These are phyloP conservation scores for Oryza meridionalis DNA, from an alignment of 176 grass and related monocot genomes.

Conservation along the genomic window DNA sequence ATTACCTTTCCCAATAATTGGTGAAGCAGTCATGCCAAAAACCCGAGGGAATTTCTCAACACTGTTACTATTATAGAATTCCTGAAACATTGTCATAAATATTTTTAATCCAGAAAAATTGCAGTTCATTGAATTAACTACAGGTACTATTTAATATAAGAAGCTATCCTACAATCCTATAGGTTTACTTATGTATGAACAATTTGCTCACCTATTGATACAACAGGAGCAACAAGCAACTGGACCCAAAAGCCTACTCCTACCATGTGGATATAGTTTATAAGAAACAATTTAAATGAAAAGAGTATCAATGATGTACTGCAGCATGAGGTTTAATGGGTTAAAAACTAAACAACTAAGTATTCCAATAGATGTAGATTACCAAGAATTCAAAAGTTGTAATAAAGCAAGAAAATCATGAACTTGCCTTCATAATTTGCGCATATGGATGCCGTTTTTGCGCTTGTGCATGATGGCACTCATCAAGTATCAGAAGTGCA, in stretches of 20 bases:
- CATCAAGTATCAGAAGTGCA: conserved; percentile 90
- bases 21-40: conserved; percentile 98
- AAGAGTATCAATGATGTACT: conserved; percentile 12
- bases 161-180: conserved; percentile 1
- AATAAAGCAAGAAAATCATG: conserved; percentile 11
- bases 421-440: conserved; percentile 87
- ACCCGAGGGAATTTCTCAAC: conserved; percentile 62
- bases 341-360: conserved; percentile 23
- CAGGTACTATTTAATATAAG: conserved; percentile 22
- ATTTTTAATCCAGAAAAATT: conserved; percentile 26
- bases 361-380: conserved; percentile 32
- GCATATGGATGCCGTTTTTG: conserved; percentile 83
- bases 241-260: neutral
- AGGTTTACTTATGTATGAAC: conserved; percentile 18
- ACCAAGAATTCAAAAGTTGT: conserved; percentile 4
- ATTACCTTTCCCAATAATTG: conserved; percentile 94
- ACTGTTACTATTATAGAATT: conserved; percentile 66
- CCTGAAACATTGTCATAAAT: conserved; percentile 57
- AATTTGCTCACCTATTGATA: conserved; percentile 32
- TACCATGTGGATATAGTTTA: conserved; percentile 9
- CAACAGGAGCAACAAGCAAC: conserved; percentile 18
- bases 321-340: neutral
- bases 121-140: neutral
- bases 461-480: conserved; percentile 91
- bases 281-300: neutral